A percentile compares a stretch with the other conserved stretches of the same genome.
Conservation (phyloP, 148 eudicot genomes). For the Fagopyrum tataricum region DNA sequence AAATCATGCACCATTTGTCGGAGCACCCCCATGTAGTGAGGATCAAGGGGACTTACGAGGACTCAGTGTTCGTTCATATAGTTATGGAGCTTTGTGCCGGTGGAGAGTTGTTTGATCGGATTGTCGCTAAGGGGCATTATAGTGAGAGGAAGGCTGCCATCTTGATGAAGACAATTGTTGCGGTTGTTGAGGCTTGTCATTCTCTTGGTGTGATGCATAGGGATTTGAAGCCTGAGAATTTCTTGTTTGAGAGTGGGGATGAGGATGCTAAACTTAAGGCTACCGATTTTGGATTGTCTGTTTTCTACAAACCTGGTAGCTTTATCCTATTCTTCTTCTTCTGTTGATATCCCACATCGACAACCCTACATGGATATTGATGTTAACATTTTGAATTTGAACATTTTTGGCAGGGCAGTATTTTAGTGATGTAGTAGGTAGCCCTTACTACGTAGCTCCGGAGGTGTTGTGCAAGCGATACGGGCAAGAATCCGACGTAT, state of each 20-base stretch:
- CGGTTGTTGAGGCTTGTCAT: conserved; percentile 21
- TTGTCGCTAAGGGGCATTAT: conserved; percentile 27
- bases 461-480: conserved; percentile 41
- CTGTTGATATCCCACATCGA: too few relatives aligned
- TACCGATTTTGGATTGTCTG: conserved; percentile 21
- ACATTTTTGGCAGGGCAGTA: conserved; percentile 17
- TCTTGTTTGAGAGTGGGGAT: conserved; percentile 17
- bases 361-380: too few relatives aligned
- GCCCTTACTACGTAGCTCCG: conserved; percentile 53
- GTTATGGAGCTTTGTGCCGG: conserved; percentile 26
- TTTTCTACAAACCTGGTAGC: conserved; percentile 22
- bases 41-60: conserved; percentile 25
- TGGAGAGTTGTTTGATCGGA: conserved; percentile 29
- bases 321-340: not conserved
- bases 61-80: conserved; percentile 21
- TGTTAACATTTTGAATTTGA: not conserved
- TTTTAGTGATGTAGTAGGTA: conserved; percentile 49
- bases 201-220: conserved; percentile 21
- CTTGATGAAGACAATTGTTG: conserved; percentile 20
- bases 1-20: conserved; percentile 26
- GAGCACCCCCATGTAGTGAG: conserved; percentile 22
- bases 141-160: conserved; percentile 23
- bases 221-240: conserved; percentile 23
- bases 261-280: conserved; percentile 24
- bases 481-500: conserved; percentile 41